Conservation (phyloP, 2,329 filamentous ascomycete genomes). For the Trichocomaceae sp. region DNA sequence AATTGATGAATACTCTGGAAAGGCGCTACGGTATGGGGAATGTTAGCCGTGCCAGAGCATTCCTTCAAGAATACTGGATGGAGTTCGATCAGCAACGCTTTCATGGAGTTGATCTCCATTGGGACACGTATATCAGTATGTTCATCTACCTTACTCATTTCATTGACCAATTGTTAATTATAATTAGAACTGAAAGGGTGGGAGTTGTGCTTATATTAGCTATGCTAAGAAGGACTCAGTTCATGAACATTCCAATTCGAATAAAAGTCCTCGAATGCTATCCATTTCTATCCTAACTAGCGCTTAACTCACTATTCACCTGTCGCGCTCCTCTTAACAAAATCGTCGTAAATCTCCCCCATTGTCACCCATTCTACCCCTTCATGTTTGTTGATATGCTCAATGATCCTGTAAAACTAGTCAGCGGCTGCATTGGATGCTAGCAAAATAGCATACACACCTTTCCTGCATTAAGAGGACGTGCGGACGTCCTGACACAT, state of each 20-base stretch:
- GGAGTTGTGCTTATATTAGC: neutral
- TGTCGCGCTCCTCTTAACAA: constrained; percentile 58
- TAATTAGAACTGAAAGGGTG: neutral
- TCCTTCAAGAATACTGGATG: constrained; percentile 6
- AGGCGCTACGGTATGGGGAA: constrained; percentile 1
- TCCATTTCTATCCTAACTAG: too few relatives aligned
- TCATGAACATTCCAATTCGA: neutral
- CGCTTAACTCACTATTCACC: too few relatives aligned
- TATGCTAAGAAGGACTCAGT: neutral
- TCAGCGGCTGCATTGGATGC: constrained; percentile 10
- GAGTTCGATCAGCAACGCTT: constrained; percentile 6
- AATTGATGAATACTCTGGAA: constrained; percentile 1
- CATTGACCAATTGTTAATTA: neutral
- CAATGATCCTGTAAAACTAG: constrained; percentile 46
- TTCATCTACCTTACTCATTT: neutral
- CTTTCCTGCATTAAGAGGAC: constrained; percentile 67
- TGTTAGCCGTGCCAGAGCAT: neutral
- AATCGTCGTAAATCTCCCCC: constrained; percentile 65
- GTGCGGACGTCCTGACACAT: constrained; percentile 65
- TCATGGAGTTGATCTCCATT: constrained; percentile 2
- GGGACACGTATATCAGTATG: constrained; percentile 6
- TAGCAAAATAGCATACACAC: constrained; percentile 28
- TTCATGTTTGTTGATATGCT: constrained; percentile 59
- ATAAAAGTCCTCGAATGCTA: too few relatives aligned
- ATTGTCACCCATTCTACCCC: constrained; percentile 48